Conservation (phyloP, 108 stramenopile genomes). For the Cylindrotheca fusiformis region DNA sequence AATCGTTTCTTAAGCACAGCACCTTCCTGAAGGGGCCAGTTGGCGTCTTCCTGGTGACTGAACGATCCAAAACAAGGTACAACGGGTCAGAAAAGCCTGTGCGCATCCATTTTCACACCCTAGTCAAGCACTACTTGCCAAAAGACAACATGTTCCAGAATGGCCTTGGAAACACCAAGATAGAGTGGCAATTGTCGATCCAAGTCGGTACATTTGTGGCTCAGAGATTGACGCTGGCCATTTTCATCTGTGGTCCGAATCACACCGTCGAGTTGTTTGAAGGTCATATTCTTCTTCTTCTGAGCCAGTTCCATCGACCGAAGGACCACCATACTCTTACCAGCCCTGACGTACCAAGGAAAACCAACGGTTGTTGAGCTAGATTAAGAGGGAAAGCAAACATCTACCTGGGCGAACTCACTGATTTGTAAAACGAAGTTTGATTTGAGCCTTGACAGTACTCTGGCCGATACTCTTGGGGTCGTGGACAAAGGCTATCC, state of each 20-base stretch:
- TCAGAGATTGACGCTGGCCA: conserved; percentile 61
- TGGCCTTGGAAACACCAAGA: conserved; percentile 92
- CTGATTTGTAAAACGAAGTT: conserved; percentile 85
- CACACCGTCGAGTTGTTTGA: conserved; percentile 92
- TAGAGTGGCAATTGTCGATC: conserved; percentile 84
- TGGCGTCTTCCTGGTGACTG: conserved; percentile 95
- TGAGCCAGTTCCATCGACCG: conserved; percentile 91
- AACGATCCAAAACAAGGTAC: too few species aligned
- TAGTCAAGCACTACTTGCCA: conserved; percentile 8
- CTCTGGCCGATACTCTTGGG: conserved; percentile 67
- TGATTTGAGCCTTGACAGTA: conserved; percentile 80
- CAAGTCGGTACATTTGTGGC: conserved; percentile 93
- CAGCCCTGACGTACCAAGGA: conserved; percentile 24
- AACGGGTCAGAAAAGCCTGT: too few species aligned
- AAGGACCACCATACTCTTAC: conserved; percentile 82
- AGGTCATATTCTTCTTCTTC: conserved; percentile 75
- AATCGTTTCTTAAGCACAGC: conserved; percentile 97
- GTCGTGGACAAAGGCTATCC: conserved; percentile 86
- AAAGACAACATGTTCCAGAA: conserved; percentile 90
- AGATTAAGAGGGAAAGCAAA: not conserved
- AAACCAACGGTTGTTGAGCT: not conserved
- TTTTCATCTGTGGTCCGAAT: conserved; percentile 63
- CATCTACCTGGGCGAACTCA: not conserved
- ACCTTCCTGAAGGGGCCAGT: conserved; percentile 93
- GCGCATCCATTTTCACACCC: too few species aligned